A percentile compares a stretch with the other conserved stretches of the same genome.
Conservation (phyloP, 768 basidiomycete genomes). For the Termitomyces sp. region DNA sequence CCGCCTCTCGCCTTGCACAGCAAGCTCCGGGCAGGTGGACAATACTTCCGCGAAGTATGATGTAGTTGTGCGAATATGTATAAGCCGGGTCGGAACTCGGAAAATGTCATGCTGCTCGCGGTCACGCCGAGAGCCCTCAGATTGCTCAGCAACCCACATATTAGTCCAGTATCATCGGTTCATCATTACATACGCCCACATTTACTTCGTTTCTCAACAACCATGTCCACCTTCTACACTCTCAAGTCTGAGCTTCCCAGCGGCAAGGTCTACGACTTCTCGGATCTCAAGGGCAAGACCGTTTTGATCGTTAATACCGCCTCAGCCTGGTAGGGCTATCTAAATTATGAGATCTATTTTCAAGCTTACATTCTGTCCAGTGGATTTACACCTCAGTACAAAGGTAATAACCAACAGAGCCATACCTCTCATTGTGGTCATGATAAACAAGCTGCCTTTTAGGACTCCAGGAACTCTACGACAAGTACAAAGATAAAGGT, state of each 20-base stretch:
- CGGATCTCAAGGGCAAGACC: conserved; percentile 68
- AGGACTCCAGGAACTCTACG: conserved; percentile 77
- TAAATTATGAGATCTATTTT: background rate
- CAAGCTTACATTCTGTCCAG: conserved; percentile 26
- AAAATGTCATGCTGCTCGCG: conserved; percentile 11
- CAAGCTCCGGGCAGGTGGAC: no score
- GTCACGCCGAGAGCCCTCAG: conserved; percentile 21
- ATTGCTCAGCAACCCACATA: conserved; percentile 26
- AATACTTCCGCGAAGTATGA: no score
- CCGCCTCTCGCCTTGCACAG: no score
- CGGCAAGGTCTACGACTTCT: conserved; percentile 54
- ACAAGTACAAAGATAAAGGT: conserved; percentile 74
- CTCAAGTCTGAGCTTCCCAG: conserved; percentile 62
- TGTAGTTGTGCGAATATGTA: no score
- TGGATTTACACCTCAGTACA: conserved; percentile 83
- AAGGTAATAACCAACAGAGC: conserved; percentile 31
- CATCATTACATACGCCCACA: background rate
- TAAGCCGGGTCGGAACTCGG: background rate
- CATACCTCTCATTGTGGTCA: background rate
- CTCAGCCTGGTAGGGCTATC: conserved; percentile 54
- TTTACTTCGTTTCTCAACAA: conserved; percentile 7
- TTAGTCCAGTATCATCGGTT: background rate
- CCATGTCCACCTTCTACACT: conserved; percentile 46
- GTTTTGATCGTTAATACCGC: conserved; percentile 78
- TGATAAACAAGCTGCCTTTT: conserved; percentile 1